These are phyloP conservation scores for Psophocarpus tetragonolobus DNA, from an alignment of 306 rosid genomes.

Conservation along the genomic window DNA sequence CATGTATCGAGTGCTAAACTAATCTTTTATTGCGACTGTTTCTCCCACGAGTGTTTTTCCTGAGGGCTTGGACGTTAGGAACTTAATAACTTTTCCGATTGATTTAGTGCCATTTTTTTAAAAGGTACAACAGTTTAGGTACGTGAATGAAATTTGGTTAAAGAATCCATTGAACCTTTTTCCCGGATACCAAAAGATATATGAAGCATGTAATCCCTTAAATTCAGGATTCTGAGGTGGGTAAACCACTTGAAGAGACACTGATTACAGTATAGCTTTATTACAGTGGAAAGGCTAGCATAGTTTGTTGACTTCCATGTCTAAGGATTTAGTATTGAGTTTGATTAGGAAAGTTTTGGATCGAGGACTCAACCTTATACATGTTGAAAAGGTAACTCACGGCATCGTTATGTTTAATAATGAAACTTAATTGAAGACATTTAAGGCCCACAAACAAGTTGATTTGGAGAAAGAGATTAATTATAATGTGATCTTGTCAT, in stretches of 20 bases:
- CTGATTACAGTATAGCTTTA: not conserved
- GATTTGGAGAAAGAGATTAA: not conserved
- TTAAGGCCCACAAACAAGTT: slow-evolving; percentile 25
- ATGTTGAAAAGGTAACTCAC: not conserved
- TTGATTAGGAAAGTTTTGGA: not conserved
- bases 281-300: slow-evolving; percentile 24
- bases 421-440: slow-evolving; percentile 7
- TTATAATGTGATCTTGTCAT: not conserved
- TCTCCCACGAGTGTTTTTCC: not conserved
- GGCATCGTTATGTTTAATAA: slow-evolving; percentile 13
- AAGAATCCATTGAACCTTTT: not conserved
- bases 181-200: not conserved
- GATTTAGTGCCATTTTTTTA: not conserved
- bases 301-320: slow-evolving; percentile 29
- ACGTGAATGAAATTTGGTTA: too few relatives aligned
- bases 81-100: not conserved
- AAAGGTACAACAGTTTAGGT: not conserved
- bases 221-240: slow-evolving; percentile 24
- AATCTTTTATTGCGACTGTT: not conserved
- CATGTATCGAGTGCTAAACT: not conserved
- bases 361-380: not conserved
- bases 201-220: slow-evolving; percentile 21
- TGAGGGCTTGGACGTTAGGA: not conserved
- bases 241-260: slow-evolving; percentile 30
- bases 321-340: slow-evolving; percentile 3